These are phyloP conservation scores for Hordeum pubiflorum DNA, from an alignment of 202 grass and related monocot genomes.

Conservation along the genomic window DNA sequence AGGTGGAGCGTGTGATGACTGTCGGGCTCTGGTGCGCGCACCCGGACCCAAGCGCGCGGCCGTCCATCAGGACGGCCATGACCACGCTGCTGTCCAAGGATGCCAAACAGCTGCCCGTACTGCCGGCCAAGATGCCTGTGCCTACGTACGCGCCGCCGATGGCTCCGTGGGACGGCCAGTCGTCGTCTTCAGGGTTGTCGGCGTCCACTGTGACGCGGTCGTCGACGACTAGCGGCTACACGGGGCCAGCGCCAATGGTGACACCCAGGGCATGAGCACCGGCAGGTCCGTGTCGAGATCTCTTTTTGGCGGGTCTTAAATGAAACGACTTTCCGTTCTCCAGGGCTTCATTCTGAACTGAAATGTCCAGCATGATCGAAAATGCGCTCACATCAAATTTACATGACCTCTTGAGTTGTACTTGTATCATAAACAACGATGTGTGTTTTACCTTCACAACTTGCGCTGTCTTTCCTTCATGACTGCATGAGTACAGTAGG, in stretches of 20 bases:
- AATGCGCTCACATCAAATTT: background rate
- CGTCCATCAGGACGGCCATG: constrained; percentile 18
- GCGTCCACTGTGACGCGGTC: background rate
- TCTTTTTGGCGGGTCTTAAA: background rate
- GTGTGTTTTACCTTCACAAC: no score
- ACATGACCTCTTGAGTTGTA: no score
- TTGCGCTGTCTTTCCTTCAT: no score
- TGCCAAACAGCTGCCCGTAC: background rate
- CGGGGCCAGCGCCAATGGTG: background rate
- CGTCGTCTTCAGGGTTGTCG: background rate
- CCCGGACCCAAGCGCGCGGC: constrained; percentile 9
- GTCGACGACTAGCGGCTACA: background rate
- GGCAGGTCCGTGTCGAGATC: no score
- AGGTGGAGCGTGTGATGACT: constrained; percentile 15
- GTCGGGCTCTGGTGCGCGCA: constrained; percentile 43
- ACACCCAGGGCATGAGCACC: background rate
- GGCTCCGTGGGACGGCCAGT: background rate
- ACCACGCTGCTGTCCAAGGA: background rate
- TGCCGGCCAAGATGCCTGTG: constrained; percentile 25
- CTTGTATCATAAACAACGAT: no score
- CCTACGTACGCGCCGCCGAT: constrained; percentile 1
- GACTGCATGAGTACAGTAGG: no score
- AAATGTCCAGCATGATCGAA: background rate
- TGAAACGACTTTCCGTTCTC: background rate
- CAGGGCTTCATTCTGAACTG: background rate